Evolutionary conservation across 805 yeast genomes (phyloP).

Genomic region (Candida sithepensis): DNA sequence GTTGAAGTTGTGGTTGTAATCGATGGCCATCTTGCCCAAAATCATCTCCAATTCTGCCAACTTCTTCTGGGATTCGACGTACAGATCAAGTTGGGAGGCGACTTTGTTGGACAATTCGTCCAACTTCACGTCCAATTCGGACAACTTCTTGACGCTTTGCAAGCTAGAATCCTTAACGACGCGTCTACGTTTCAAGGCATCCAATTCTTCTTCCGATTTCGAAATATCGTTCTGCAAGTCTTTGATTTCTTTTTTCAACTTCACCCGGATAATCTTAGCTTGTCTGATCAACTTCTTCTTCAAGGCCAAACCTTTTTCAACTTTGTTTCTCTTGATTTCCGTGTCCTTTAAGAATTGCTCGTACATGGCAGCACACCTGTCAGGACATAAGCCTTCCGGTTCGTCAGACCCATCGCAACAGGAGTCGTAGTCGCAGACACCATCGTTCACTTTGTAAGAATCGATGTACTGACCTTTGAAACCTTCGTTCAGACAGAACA

Average conservation of each 20-base stretch:
- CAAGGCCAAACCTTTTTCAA: constrained; percentile 34
- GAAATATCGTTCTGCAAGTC: constrained; percentile 4
- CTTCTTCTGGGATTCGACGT: constrained; percentile 13
- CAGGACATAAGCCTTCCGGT: constrained; percentile 47
- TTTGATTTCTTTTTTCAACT: neutral
- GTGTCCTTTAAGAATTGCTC: constrained; percentile 30
- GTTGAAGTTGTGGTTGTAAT: constrained; percentile 81
- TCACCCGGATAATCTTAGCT: constrained; percentile 19
- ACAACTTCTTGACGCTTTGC: neutral
- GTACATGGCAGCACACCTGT: constrained; percentile 50
- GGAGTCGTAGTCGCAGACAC: constrained; percentile 80
- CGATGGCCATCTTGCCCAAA: constrained; percentile 44
- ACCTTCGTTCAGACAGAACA: constrained; percentile 79
- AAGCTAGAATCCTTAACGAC: neutral
- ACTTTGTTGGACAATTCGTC: constrained; percentile 3
- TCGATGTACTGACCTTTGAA: constrained; percentile 61
- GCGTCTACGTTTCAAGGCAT: neutral
- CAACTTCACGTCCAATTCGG: constrained; percentile 15
- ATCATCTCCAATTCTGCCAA: constrained; percentile 41
- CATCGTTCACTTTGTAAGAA: constrained; percentile 73
- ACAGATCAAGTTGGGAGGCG: constrained; percentile 16
- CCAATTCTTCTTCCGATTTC: constrained; percentile 5
- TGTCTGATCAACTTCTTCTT: constrained; percentile 29
- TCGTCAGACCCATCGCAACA: constrained; percentile 98
- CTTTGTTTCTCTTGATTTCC: constrained; percentile 14